A percentile compares a stretch with the other conserved stretches of the same genome.
These are phyloP conservation scores for Tuber aestivum DNA, from an alignment of 495 filamentous ascomycete species.

Conservation along the genomic window DNA sequence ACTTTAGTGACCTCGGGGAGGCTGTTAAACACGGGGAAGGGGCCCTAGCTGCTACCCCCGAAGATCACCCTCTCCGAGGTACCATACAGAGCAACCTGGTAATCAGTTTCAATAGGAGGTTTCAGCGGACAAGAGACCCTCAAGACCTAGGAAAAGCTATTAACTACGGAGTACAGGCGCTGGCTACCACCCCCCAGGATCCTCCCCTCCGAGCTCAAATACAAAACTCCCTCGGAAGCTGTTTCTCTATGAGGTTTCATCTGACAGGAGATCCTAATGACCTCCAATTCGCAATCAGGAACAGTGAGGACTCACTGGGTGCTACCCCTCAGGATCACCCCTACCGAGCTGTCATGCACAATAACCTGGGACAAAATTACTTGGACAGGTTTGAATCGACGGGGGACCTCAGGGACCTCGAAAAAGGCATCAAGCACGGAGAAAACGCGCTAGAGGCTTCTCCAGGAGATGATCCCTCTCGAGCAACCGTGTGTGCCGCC, in stretches of 20 bases:
- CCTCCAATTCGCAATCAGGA: background rate
- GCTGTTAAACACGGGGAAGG: background rate
- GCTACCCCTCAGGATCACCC: too few species aligned
- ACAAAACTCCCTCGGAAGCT: too few species aligned
- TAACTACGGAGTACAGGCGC: slow-evolving; percentile 1
- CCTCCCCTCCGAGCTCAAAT: background rate
- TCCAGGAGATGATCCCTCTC: too few species aligned
- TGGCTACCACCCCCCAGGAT: background rate
- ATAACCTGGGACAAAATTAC: too few species aligned
- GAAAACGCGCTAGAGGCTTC: too few species aligned
- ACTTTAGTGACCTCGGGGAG: background rate
- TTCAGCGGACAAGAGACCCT: background rate
- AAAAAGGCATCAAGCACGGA: too few species aligned
- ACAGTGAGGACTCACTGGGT: background rate
- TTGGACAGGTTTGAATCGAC: too few species aligned
- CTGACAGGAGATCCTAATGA: too few species aligned
- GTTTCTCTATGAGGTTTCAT: too few species aligned
- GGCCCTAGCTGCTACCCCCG: background rate
- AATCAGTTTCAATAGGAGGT: slow-evolving; percentile 3
- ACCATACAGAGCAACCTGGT: slow-evolving; percentile 11
- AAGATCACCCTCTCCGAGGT: background rate
- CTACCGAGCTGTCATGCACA: too few species aligned
- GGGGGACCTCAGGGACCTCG: too few species aligned
- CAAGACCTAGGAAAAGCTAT: slow-evolving; percentile 9
- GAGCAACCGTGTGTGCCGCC: too few species aligned